phyloP scores from a whole-genome alignment of 306 rosid genomes.

The Oxytropis ochrocephala region DNA sequence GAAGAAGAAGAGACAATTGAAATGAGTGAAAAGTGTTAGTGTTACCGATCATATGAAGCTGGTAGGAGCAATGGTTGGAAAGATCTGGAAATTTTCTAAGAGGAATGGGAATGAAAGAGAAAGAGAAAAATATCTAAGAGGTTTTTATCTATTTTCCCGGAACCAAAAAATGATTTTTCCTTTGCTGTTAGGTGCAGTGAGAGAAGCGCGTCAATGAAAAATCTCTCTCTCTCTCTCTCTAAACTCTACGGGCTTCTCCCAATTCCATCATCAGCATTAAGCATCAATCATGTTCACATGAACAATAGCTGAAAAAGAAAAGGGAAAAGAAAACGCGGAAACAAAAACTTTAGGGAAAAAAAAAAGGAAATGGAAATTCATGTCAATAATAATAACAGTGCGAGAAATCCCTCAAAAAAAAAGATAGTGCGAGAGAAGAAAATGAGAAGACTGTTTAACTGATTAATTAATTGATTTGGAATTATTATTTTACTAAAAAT shows the following conservation, averaged over 20 bases:
- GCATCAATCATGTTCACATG: constrained; percentile 21
- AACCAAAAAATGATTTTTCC: background rate
- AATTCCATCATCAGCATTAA: background rate
- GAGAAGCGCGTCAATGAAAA: background rate
- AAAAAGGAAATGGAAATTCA: background rate
- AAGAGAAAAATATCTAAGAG: background rate
- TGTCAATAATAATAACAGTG: too few species aligned
- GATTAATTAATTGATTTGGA: too few species aligned
- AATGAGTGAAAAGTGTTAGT: constrained; percentile 27
- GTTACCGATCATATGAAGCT: constrained; percentile 45
- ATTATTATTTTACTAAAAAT: too few species aligned
- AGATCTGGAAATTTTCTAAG: constrained; percentile 33
- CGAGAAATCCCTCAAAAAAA: too few species aligned
- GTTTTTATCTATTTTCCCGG: background rate
- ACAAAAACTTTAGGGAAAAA: background rate
- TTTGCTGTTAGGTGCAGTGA: background rate
- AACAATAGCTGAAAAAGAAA: background rate
- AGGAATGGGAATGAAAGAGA: background rate
- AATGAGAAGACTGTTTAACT: too few species aligned
- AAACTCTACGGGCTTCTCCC: background rate
- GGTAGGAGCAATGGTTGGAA: constrained; percentile 19
- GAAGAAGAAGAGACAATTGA: background rate
- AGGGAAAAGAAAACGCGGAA: background rate
- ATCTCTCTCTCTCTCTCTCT: background rate
- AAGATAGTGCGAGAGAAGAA: too few species aligned